Evolutionary conservation across 495 filamentous ascomycete species (phyloP), one percentile per base, ranked within the genome.

Genomic region (Articulospora tetracladia): DNA sequence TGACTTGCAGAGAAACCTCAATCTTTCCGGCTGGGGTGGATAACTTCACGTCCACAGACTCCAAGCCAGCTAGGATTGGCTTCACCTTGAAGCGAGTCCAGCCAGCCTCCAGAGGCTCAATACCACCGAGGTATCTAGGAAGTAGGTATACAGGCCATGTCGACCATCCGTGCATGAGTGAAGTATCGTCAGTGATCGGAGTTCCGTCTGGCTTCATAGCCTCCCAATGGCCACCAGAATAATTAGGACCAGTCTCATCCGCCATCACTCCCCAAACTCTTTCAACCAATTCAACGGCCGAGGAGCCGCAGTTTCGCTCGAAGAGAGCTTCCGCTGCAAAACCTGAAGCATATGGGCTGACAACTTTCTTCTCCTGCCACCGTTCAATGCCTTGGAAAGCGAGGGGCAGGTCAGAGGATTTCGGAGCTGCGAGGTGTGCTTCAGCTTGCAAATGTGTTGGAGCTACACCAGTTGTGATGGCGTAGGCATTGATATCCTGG

Each of bases 191-290:
- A 6, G 20, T 41, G 22, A 58, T 30, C 1, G 60, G 60, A 27
- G 13, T 36, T 2, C 60, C 60, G 28, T 58, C 32, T 39, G 48
- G 32, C 13, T 46, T 58, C 60, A 63, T 58, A 1, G 60, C 55
- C 53, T 63, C 60, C 60, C 56, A 63, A 55, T 63, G 60, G 27
- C 55, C 55, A 19, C 60, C 60, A 22, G 60, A 63, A 23, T 63
- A 63, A 25, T 63, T 58, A 1, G 47, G 55, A 41, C 39, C 51
- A 19, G 49, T 32, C 6, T 48, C 24, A 48, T 63, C 34, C 22
- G 60, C 47, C 60, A 63, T 63, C 3, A 51, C 32, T 12, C 49
- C 60, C 60, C 60, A 63, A 10, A 63, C 49, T 17, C 25, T 22
- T 23, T 57, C 36, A 3, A 63, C 55, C 2, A 58, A 23, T 22